phyloP scores from a whole-genome alignment of 768 basidiomycete genomes.

The Steccherinum ochraceum region DNA sequence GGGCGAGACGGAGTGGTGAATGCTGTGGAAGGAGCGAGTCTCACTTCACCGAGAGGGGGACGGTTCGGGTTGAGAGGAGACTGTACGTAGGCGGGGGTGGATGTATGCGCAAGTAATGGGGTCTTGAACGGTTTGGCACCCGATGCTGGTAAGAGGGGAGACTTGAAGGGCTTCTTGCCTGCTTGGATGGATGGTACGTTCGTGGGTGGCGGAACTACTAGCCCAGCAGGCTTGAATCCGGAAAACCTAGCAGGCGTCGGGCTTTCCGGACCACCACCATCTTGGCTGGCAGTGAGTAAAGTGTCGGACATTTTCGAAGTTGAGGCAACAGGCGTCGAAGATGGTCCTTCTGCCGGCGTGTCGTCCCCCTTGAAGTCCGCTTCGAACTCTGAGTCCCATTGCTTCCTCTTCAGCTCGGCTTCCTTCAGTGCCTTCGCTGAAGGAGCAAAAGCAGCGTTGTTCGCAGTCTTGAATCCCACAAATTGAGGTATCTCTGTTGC shows the following conservation, averaged over 20 bases:
- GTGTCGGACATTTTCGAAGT: not conserved
- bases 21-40: conserved; percentile 5
- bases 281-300: conserved; percentile 1
- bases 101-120: not conserved
- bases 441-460: conserved; percentile 11
- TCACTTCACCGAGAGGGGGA: conserved; percentile 5
- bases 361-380: conserved; percentile 14
- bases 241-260: conserved; percentile 10
- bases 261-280: conserved; percentile 9
- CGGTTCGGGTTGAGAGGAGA: conserved; percentile 18
- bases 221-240: conserved; percentile 1
- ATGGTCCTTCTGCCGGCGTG: conserved; percentile 3
- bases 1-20: not conserved
- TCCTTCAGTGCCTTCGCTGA: conserved; percentile 19
- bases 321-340: not conserved
- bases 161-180: conserved; percentile 22
- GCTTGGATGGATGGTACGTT: conserved; percentile 6
- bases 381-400: conserved; percentile 21
- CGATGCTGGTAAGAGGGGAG: conserved; percentile 14
- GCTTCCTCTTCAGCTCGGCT: conserved; percentile 16
- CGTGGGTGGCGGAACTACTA: not conserved
- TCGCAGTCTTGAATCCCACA: conserved; percentile 9
- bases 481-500: not conserved
- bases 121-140: not conserved
- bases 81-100: conserved; percentile 1